Base-by-base conservation (phyloP, 202 grass and related monocot species). In the Saccharum hybrid region DNA sequence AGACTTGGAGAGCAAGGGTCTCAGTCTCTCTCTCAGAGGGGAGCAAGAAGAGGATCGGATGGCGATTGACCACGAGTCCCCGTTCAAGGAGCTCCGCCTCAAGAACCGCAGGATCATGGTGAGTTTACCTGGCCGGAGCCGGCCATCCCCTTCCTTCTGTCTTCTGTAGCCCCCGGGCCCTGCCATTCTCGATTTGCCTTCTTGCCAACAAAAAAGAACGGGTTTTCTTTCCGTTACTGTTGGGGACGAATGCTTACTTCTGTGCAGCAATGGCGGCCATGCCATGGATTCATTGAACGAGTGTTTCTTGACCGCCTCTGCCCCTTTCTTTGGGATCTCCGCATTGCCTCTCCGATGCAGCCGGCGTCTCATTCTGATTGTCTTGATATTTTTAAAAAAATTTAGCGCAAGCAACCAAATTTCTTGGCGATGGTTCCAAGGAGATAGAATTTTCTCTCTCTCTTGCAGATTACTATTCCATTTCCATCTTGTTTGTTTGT, bases 61-160 rank as follows among this genome's bases (percentile, higher is more conserved):
- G 96, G 96, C 96, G 40, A 94, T 98, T 85, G 96, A 98, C 72
- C 89, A 92, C 83, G 92, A 95, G 12, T 93, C 91, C 70, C 90
- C 87, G 26, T 98, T 91, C 83, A 95, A 95, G 83, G 96, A 95
- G 34, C 86, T 86, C 77, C 94, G 90, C 72, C 69, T 92, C 87
- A 93, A 91, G 89, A 96, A 90, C 91, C 90, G 96, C 60, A 90
- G 89, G 82, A 54, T 89, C 88, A 98, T 93, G 96, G 96, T 98
- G 75, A 39, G 56, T 59, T n/a, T 2, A 3, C 56, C 8, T 59
- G 8, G n/a, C 48, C 15, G 15, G 56, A 10, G 46, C 10, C 16
- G 10, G 0, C 0, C 4, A 2, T 22, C 5, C 2, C 9, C 0
- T 68, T 7, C n/a, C 13, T 15, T 69, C 5, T 13, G 31, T 28